Base-by-base conservation (phyloP, 2,329 filamentous ascomycete species). In the Fusarium anthophilum region DNA sequence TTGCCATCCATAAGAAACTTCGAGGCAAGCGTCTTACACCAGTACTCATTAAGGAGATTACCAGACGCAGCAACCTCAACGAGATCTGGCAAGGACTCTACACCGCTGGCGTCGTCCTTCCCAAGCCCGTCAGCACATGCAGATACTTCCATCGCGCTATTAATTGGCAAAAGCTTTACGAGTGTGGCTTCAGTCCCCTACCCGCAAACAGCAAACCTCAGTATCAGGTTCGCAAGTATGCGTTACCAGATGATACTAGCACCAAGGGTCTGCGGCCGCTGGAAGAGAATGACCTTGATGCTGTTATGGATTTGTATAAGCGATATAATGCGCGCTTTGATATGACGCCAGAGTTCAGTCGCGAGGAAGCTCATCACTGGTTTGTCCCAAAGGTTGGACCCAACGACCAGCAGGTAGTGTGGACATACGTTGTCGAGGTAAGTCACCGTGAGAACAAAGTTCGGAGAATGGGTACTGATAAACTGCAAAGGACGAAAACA, bases 1-100 rank as follows among this genome's bases (percentile, higher is more conserved):
- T 99, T 75, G 97, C 95, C 80, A 92, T 99, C 63, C 96, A 99
- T 88, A 98, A 98, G 88, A 98, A 98, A 85, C 91, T 99, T 38
- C 94, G 96, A 57, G 91, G 93, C 66, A 98, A 98, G 86, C 92
- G 96, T 61, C 90, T 99, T 48, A 92, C 96, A 0, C 96, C 96
- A 1, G 93, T 98, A 5, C 90, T 99, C 60, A 99, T 99, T 87
- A 98, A 98, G 83, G 96, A 99, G 82, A 94, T 99, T 78, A 99
- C 96, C 10, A 92, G 96, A 54, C 90, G 95, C 73, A 97, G 94
- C 86, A 97, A 98, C 83, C 84, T 95, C 54, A 88, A 93, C 73
- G 93, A 92, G 64, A 92, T 97, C 75, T 98, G 93, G 88, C 96
- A 99, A 84, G 96, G 96, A 56, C 94, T 99, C 66, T 98, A 98